Conservation (phyloP, 352 stramenopile genomes). For the Peronospora farinosa region DNA sequence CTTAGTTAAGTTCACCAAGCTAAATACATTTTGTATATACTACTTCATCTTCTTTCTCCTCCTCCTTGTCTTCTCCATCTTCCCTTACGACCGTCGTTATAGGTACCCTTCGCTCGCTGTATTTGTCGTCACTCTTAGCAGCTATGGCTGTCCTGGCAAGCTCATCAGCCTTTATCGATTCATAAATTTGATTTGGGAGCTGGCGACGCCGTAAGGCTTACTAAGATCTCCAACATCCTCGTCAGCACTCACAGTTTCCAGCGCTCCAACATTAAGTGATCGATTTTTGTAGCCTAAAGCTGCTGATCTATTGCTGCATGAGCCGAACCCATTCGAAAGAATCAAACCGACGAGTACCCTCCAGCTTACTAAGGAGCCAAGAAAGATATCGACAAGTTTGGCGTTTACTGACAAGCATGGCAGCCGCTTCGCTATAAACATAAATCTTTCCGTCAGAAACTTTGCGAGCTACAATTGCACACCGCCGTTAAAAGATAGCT, state of each 20-base stretch:
- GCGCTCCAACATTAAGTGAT: constrained; percentile 23
- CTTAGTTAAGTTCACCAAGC: constrained; percentile 10
- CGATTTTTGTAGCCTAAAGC: constrained; percentile 25
- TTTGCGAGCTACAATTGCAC: no score
- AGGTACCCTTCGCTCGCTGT: constrained; percentile 2
- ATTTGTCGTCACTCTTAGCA: constrained; percentile 6
- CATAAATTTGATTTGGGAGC: constrained; percentile 10
- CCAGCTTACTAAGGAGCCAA: no score
- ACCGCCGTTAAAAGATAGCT: no score
- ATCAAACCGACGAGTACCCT: constrained; percentile 48
- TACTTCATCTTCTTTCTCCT: constrained; percentile 8
- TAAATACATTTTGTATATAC: constrained; percentile 10
- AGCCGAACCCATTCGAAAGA: constrained; percentile 34
- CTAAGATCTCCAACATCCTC: constrained; percentile 16
- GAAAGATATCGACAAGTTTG: no score
- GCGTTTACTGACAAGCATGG: no score
- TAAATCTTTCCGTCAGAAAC: no score
- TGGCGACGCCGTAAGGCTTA: constrained; percentile 43
- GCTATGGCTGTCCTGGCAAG: constrained; percentile 2
- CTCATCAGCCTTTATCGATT: constrained; percentile 19
- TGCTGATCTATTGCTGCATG: constrained; percentile 35
- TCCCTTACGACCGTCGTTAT: constrained; percentile 5
- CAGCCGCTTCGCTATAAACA: no score
- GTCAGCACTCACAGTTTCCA: constrained; percentile 17
- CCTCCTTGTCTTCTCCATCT: constrained; percentile 6